These are phyloP conservation scores for Porcisia deanei DNA, from an alignment of 208 protist species.

Conservation along the genomic window DNA sequence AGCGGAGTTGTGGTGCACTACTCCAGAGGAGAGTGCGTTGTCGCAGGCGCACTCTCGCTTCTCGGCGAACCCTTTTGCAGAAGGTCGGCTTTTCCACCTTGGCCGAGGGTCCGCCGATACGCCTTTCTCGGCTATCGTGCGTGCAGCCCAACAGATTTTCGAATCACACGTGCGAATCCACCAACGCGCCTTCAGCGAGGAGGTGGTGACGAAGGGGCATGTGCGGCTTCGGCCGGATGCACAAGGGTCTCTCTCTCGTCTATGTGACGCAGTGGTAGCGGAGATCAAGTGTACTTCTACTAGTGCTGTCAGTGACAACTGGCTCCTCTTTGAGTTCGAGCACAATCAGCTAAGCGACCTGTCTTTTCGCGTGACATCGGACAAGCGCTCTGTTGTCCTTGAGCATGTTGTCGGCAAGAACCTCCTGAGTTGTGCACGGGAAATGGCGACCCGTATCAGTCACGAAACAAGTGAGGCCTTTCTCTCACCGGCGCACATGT, in stretches of 20 bases:
- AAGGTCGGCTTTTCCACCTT: constrained; percentile 19
- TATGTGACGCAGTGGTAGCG: constrained; percentile 19
- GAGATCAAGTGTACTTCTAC: constrained; percentile 26
- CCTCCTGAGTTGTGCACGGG: constrained; percentile 19
- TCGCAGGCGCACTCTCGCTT: not conserved
- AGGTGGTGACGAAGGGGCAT: constrained; percentile 1
- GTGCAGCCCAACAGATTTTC: constrained; percentile 36
- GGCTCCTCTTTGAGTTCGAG: constrained; percentile 16
- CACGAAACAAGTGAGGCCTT: constrained; percentile 18
- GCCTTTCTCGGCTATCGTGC: constrained; percentile 29
- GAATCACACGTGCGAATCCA: constrained; percentile 37
- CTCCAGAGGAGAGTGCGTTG: constrained; percentile 14
- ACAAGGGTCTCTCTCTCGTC: not conserved
- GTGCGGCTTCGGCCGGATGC: constrained; percentile 7
- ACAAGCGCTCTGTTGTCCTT: constrained; percentile 17
- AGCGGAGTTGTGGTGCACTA: constrained; percentile 30
- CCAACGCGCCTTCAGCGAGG: constrained; percentile 17
- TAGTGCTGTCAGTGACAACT: constrained; percentile 6
- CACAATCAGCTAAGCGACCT: constrained; percentile 10
- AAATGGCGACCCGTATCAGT: constrained; percentile 20
- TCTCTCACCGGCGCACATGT: not conserved
- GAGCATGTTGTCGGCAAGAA: constrained; percentile 15
- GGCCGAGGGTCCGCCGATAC: constrained; percentile 18
- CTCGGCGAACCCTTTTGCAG: constrained; percentile 9
- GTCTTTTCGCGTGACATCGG: constrained; percentile 14